These are phyloP conservation scores for Dendrostoma leiphaemia DNA, from an alignment of 2,329 filamentous ascomycete genomes.

Conservation along the genomic window DNA sequence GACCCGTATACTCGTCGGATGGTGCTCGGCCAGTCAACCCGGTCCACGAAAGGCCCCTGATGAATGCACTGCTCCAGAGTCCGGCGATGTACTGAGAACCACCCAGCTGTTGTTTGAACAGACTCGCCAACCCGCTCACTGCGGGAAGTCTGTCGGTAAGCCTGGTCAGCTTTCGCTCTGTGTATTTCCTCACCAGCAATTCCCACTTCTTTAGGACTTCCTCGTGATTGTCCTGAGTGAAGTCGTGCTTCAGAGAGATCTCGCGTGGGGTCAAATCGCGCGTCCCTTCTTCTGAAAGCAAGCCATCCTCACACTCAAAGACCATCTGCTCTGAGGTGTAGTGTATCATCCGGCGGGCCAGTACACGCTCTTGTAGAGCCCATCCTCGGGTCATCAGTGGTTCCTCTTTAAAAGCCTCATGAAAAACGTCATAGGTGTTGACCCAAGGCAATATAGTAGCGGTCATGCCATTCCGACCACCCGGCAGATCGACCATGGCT, in stretches of 20 bases:
- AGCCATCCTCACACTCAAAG: constrained; percentile 14
- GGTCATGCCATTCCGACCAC: not conserved
- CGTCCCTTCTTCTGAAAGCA: constrained; percentile 14
- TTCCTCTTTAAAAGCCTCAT: constrained; percentile 1
- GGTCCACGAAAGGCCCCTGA: constrained; percentile 18
- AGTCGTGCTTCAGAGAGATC: not conserved
- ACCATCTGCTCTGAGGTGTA: constrained; percentile 7
- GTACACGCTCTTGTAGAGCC: constrained; percentile 8
- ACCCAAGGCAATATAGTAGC: not conserved
- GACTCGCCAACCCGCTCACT: constrained; percentile 19
- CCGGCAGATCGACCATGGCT: not conserved
- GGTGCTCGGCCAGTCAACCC: not conserved
- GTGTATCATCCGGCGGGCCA: constrained; percentile 5
- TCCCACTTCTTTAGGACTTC: not conserved
- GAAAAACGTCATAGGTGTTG: not conserved
- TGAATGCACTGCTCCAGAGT: constrained; percentile 19
- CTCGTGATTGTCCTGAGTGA: not conserved
- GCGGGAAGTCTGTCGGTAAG: constrained; percentile 20
- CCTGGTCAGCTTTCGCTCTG: constrained; percentile 13
- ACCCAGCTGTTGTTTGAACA: constrained; percentile 6
- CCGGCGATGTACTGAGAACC: constrained; percentile 20
- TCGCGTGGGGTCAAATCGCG: not conserved
- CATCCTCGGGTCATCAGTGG: not conserved
- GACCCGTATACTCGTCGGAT: constrained; percentile 17
- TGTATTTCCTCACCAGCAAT: constrained; percentile 1